Evolutionary conservation across 2,329 filamentous ascomycete species (phyloP).

Genomic region (Emergomyces africanus): DNA sequence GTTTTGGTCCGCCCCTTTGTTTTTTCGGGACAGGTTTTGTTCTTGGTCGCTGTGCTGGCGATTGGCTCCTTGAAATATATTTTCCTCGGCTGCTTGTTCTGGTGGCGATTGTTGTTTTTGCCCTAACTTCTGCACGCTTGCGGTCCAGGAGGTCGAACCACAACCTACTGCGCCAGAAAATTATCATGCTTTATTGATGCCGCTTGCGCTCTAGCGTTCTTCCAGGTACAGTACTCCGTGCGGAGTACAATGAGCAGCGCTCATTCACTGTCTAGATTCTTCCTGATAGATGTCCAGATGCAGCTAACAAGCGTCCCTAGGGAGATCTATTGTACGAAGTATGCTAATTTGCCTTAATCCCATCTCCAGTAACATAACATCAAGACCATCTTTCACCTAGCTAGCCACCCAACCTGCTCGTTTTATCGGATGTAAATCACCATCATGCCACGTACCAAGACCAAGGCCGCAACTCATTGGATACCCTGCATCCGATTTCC

Average conservation of each 20-base stretch:
- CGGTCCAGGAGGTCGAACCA: background rate
- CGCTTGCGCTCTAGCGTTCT: too few relatives aligned
- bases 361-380: background rate
- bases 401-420: background rate
- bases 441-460: background rate
- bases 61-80: background rate
- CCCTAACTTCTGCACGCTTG: too few relatives aligned
- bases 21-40: background rate
- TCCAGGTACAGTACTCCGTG: too few relatives aligned
- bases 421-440: background rate
- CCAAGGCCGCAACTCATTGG: background rate
- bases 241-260: too few relatives aligned
- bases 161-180: background rate
- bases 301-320: background rate
- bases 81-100: background rate
- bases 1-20: background rate
- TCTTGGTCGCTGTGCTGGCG: background rate
- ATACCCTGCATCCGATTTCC: background rate
- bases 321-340: background rate
- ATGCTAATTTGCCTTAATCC: background rate
- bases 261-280: too few relatives aligned
- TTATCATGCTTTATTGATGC: background rate
- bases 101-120: background rate
- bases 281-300: background rate
- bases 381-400: background rate